Base-by-base conservation (phyloP, 75 land plant species). In the Pseudotsuga menziesii region DNA sequence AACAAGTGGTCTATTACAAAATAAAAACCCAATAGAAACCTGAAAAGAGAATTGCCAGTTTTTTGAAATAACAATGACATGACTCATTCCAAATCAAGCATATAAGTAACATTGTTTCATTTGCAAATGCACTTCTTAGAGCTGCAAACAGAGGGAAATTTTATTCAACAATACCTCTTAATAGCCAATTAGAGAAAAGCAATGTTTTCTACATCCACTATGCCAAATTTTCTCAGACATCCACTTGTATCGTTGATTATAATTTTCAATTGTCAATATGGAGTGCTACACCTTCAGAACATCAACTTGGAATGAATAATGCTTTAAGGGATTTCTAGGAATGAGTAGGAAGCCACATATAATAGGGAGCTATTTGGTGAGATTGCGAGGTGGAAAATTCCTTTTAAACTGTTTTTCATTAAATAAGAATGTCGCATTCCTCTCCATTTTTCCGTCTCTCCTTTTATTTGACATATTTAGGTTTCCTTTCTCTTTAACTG, bases 241-340 rank as follows among this genome's bases (percentile, higher is more conserved):
- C 70, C 36, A 66, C 70, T 63, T 27, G n/a, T 14, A 63, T 63
- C 6, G 15, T 64, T 64, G 69, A 64, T 64, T 64, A 16, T 64
- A 29, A 29, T 29, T 29, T 29, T 29, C 1, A 64, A 29, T 64
- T 16, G 69, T 64, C 2, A 16, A 64, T 64, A 32, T 64, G 15
- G 36, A 64, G 16, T 35, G 39, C 41, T 29, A 13, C 20, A 35
- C 32, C 69, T 29, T 15, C 16, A 26, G 6, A 64, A 64, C 4
- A 5, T 26, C 20, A 35, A 13, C 35, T 35, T 64, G 32, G 69
- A 29, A 35, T 64, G 4, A 27, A 29, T 64, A 32, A 64, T 35
- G 41, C 36, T 64, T 64, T 16, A 14, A 29, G 32, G 39, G 16
- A 64, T 64, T 3, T 64, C 3, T 32, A 19, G 11, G 16, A 12